A percentile compares a stretch with the other conserved stretches of the same genome.
Conservation (phyloP, 1,284 basidiomycete species). For the Rhodotorula sp. region DNA sequence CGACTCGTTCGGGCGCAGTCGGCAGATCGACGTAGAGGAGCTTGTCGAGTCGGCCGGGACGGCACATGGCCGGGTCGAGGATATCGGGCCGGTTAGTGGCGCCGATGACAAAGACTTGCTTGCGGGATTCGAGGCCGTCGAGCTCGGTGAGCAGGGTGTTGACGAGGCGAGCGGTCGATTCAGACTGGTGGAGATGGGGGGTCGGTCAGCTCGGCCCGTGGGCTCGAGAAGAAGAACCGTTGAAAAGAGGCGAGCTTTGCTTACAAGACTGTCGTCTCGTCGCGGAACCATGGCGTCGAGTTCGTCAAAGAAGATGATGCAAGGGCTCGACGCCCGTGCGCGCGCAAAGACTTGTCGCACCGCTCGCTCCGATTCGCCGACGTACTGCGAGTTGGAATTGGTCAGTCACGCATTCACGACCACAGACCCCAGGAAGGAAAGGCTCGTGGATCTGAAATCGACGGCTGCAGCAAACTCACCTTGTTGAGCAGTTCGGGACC, state of each 20-base stretch:
- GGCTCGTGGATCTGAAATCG: background rate
- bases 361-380: constrained; percentile 93
- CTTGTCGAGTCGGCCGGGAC: constrained; percentile 93
- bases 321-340: constrained; percentile 80
- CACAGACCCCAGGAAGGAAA: background rate
- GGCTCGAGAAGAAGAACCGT: background rate
- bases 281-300: constrained; percentile 92
- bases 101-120: constrained; percentile 90
- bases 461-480: constrained; percentile 53
- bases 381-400: constrained; percentile 63
- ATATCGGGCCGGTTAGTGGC: constrained; percentile 99
- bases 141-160: constrained; percentile 96
- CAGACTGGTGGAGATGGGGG: constrained; percentile 61
- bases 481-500: constrained; percentile 96
- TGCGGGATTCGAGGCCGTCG: constrained; percentile 86
- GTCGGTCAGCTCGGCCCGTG: background rate
- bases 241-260: constrained; percentile 43
- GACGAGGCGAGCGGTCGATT: constrained; percentile 93
- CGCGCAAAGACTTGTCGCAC: constrained; percentile 90
- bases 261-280: constrained; percentile 82
- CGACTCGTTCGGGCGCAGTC: constrained; percentile 68
- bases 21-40: constrained; percentile 95
- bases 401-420: background rate
- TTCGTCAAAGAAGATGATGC: constrained; percentile 94
- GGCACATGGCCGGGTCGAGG: constrained; percentile 98